Base-by-base conservation (phyloP, 2,329 filamentous ascomycete genomes). In the Fusarium sp. region DNA sequence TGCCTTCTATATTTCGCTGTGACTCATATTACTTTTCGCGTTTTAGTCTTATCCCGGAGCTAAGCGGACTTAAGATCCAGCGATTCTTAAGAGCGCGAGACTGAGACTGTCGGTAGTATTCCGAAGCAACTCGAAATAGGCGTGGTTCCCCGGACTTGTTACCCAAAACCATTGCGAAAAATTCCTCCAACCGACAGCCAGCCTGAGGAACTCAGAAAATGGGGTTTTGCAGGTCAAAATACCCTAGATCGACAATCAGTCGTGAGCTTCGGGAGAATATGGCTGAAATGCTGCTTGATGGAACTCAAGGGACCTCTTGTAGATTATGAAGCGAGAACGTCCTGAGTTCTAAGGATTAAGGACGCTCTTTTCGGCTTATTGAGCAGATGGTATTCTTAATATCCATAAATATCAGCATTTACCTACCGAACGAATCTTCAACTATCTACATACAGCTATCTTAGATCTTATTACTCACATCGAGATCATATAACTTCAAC, bases 131-230 rank as follows among this genome's bases (percentile, higher is more conserved):
- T 51, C 22, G 28, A 24, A n/a, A 51, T 33, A 24, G 3, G 4
- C 15, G 28, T 33, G 22, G 8, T 24, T 13, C 7, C 22, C 15
- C 7, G 24, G 28, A 7, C 4, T 33, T 31, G 13, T 28, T 20
- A 1, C 6, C 6, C 44, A 15, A 28, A 3, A 0, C 4, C 17
- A 45, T 48, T 31, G 14, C 14, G 14, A 22, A 2, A 12, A 3
- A 2, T 7, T 47, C 18, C 18, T 11, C 8, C 7, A 7, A 2
- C 18, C 1, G 7, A 9, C 1, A 13, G 15, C 3, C 11, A 3
- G 5, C 18, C 13, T 48, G 13, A 48, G 7, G 20, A 11, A 11
- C 18, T 15, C 26, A 22, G 13, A 22, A 9, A 4, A 13, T 6
- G 6, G 22, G 18, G 13, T 22, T 6, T 15, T 7, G 13, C 20